Base-by-base conservation (phyloP, 805 yeast species). In the Monosporozyma aquatica region DNA sequence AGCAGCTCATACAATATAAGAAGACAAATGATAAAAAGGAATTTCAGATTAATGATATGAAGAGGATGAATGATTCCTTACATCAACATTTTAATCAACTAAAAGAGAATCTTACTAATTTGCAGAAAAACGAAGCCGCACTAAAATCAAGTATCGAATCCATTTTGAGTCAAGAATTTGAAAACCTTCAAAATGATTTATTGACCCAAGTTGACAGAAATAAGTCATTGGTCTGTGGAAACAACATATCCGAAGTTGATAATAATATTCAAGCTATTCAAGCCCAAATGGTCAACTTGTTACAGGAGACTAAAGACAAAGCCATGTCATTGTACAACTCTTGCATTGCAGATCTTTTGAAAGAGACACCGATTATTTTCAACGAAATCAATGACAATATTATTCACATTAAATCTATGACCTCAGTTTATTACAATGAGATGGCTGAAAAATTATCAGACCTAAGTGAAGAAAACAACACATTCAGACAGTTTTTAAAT, bases 391-490 rank as follows among this genome's bases (percentile, higher is more conserved):
- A 44, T 15, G 44, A 43, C 8, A 56, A 53, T 26, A 45, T 61
- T 10, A 21, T 23, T 1, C 47, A 44, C 26, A 50, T 61, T 6
- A 52, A 52, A 10, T 22, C 26, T 2, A 36, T 50, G 26, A 45
- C 54, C 6, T 47, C 39, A 10, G 34, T 44, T 7, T 57, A 56
- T 37, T 43, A 46, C 32, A 43, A 36, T 17, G 42, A 52, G 11
- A 42, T 60, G 18, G 50, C 57, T 2, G 55, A 52, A 27, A 56
- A 52, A 26, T 43, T 63, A 24, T 55, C 59, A 27, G 57, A 55
- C 43, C 50, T 61, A 8, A 56, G 60, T 35, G 64, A 60, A 38
- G 64, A 61, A 22, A 56, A 56, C 38, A 57, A 54, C 36, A 55
- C 52, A 37, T 47, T 62, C 33, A 59, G 52, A 33, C 56, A 56